Base-by-base conservation (phyloP, 768 basidiomycete genomes). In the Trametes cingulata region DNA sequence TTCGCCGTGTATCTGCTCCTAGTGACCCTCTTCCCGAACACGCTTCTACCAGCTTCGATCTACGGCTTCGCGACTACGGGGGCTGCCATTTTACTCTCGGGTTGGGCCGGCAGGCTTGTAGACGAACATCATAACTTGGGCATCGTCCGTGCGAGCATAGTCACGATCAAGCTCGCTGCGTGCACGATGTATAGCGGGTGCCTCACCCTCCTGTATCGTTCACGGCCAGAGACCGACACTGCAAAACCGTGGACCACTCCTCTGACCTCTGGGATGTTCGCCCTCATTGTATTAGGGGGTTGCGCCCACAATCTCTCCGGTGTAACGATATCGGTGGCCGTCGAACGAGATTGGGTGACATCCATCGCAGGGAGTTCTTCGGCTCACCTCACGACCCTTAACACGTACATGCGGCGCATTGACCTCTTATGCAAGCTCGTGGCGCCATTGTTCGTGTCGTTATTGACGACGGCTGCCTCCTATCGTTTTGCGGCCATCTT, bases 301-400 rank as follows among this genome's bases (percentile, higher is more conserved):
- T 76, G 75, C 52, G 47, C 73, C 8, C 71, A 79, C 27, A 73
- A 76, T 29, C 63, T 82, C 0, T 73, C 81, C 0, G 77, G 73
- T 17, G 75, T 75, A 3, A 72, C 75, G 14, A 76, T 80, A 35
- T 73, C 77, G 0, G 75, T 83, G 1, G 76, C 79, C 0, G 72
- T 83, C 22, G 78, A 83, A 63, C 68, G 81, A 13, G 83, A 84
- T 57, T 84, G 83, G 83, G 79, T 77, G 0, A 75, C 76, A 0
- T 69, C 73, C 14, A 80, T 83, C 52, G 73, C 78, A 0, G 66
- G 68, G 1, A 74, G 70, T 0, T 73, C 73, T 24, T 69, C 73
- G 0, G 63, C 58, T 0, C 61, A 62, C 1, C 72, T 83, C 9
- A 77, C 79, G 0, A 72, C 63, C 17, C 66, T 83, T 22, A 83